Evolutionary conservation across 805 yeast genomes (phyloP).

Genomic region (Debaryomyces tyrocola): DNA sequence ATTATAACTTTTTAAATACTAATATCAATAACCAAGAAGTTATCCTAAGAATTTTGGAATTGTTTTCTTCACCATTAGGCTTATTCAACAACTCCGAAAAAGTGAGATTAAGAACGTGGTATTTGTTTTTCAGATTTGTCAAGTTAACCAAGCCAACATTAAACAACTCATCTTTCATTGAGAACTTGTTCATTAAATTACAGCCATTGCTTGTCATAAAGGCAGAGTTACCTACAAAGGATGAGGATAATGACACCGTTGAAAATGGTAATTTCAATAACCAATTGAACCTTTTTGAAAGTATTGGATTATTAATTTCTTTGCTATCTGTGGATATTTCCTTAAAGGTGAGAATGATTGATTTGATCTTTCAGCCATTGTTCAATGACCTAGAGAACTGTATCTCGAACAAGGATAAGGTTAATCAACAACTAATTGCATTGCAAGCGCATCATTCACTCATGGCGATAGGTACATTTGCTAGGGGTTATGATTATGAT

Average conservation of each 20-base stretch:
- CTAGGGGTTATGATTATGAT: conserved; percentile 75
- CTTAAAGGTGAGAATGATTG: conserved; percentile 50
- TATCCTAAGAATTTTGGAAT: conserved; percentile 63
- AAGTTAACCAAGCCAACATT: conserved; percentile 67
- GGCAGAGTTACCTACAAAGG: conserved; percentile 54
- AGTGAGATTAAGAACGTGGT: conserved; percentile 88
- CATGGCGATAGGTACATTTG: conserved; percentile 86
- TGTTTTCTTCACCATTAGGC: conserved; percentile 80
- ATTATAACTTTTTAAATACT: conserved; percentile 57
- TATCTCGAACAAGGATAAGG: conserved; percentile 39
- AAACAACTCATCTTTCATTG: conserved; percentile 45
- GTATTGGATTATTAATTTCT: conserved; percentile 73
- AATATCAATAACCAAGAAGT: conserved; percentile 45
- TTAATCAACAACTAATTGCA: conserved; percentile 43
- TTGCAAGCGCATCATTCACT: conserved; percentile 83
- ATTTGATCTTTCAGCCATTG: conserved; percentile 70
- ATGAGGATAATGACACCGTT: conserved; percentile 54
- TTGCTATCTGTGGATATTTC: conserved; percentile 32
- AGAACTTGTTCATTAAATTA: conserved; percentile 58
- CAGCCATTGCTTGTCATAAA: conserved; percentile 64
- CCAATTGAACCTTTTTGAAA: conserved; percentile 82
- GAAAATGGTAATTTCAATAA: conserved; percentile 63
- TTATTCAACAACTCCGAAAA: conserved; percentile 71
- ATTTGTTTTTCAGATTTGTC: conserved; percentile 78
- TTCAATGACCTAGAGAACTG: conserved; percentile 70